phyloP scores from a whole-genome alignment of 2,329 filamentous ascomycete genomes.

The Fusarium stilboides region DNA sequence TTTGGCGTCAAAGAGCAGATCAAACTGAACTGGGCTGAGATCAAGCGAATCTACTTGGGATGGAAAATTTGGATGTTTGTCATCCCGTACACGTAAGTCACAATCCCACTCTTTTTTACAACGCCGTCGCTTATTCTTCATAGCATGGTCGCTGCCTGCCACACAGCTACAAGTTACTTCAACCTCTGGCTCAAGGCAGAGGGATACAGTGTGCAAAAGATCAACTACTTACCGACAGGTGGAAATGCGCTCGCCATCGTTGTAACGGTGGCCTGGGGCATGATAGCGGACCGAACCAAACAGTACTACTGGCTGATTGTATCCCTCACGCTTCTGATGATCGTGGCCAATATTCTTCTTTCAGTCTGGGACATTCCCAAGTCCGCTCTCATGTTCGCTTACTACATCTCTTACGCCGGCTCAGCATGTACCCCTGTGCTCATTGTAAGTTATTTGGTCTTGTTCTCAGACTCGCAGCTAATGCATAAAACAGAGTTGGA shows the following conservation, averaged over 20 bases:
- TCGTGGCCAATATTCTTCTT: not conserved
- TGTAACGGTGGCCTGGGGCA: not conserved
- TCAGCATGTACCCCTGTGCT: not conserved
- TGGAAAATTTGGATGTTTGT: slow-evolving; percentile 1
- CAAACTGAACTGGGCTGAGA: slow-evolving; percentile 1
- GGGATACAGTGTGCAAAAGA: not conserved
- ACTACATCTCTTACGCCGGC: not conserved
- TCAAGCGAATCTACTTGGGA: not conserved
- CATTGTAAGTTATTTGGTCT: not conserved
- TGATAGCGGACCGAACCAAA: not conserved
- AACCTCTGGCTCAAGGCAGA: slow-evolving; percentile 1
- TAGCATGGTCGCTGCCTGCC: not conserved
- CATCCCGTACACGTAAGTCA: not conserved
- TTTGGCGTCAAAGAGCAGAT: not conserved
- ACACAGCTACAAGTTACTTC: not conserved
- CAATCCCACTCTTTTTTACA: rapidly evolving
- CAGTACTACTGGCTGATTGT: not conserved
- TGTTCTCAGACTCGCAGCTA: not conserved
- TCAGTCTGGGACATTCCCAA: not conserved
- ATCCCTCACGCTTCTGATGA: not conserved
- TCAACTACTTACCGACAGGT: not conserved
- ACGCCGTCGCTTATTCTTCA: not conserved
- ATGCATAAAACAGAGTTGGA: not conserved
- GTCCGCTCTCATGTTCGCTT: not conserved
- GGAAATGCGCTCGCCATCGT: not conserved